Percentiles rank a stretch among this genome's conserved stretches.
Conservation (phyloP, 1,284 basidiomycete genomes). For the Vanrija sp. region DNA sequence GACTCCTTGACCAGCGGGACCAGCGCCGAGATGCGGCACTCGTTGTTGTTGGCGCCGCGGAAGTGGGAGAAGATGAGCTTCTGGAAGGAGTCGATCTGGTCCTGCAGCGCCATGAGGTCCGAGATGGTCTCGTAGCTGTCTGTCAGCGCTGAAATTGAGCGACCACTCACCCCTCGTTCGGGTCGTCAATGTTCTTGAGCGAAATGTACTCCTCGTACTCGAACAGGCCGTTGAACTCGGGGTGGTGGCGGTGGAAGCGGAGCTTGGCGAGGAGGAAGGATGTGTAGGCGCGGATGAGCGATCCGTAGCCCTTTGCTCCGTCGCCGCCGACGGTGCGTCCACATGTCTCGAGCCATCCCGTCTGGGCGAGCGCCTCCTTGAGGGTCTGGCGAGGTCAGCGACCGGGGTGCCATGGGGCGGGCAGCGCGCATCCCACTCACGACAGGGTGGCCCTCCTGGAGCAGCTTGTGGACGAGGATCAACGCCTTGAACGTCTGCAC, state of each 20-base stretch:
- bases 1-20: slow-evolving; percentile 95
- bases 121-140: slow-evolving; percentile 79
- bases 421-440: slow-evolving; percentile 59
- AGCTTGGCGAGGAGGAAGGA: slow-evolving; percentile 92
- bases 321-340: slow-evolving; percentile 79
- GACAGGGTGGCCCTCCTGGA: slow-evolving; percentile 90
- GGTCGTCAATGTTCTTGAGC: slow-evolving; percentile 92
- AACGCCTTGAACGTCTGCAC: slow-evolving; percentile 94
- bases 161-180: slow-evolving; percentile 80
- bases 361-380: slow-evolving; percentile 93
- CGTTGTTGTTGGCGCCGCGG: slow-evolving; percentile 82
- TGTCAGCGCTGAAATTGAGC: slow-evolving; percentile 50
- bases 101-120: slow-evolving; percentile 91
- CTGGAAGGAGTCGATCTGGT: slow-evolving; percentile 95
- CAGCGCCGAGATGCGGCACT: slow-evolving; percentile 87
- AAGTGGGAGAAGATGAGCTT: slow-evolving; percentile 93
- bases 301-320: slow-evolving; percentile 75
- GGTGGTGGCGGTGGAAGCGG: slow-evolving; percentile 84
- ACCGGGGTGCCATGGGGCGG: too few species aligned
- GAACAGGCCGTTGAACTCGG: slow-evolving; percentile 93
- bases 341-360: slow-evolving; percentile 93
- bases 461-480: slow-evolving; percentile 90
- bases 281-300: slow-evolving; percentile 88
- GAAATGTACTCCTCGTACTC: slow-evolving; percentile 97
- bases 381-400: slow-evolving; percentile 60